Base-by-base conservation (phyloP, 768 basidiomycete species). In the Heimioporus sp. region DNA sequence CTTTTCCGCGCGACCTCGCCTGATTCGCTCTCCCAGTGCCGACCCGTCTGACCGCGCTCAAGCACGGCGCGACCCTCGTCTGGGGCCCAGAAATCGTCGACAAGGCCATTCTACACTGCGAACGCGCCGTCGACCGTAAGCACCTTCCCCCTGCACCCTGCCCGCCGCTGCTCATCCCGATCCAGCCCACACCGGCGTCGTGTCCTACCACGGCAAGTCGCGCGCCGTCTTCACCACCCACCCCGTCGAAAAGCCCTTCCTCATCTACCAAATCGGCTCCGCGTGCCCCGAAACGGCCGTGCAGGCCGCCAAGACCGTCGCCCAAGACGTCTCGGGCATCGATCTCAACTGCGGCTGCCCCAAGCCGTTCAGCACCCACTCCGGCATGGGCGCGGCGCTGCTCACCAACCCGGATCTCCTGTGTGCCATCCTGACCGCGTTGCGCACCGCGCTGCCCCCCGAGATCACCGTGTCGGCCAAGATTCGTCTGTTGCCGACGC, bases 261-360 rank as follows among this genome's bases (percentile, higher is more conserved):
- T 98, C 63, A 89, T 98, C 64, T 98, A 90, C 76, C 97, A 99
- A 71, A 87, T 98, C 54, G 96, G 97, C 38, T 90, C 92, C 17
- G 78, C 95, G 8, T 81, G 90, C 63, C 95, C 95, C 4, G 85
- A 87, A 16, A 80, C 95, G 48, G 97, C 97, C 10, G 91, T 97
- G 3, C 80, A 93, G 72, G 96, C 97, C 2, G 94, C 97, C 5
- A 83, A 86, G 62, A 81, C 78, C 0, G 91, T 99, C 36, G 78
- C 86, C 71, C 74, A 89, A 32, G 97, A 99, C 62, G 85, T 99
- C 30, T 85, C 94, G 0, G 97, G 95, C 17, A 78, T 99, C 61
- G 97, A 98, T 67, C 85, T 99, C 54, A 98, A 98, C 68, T 98
- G 97, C 64, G 97, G 96, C 0, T 99, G 96, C 65, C 95, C 95